Evolutionary conservation across 345 rosid species (phyloP), one percentile per base, ranked within the genome.

Genomic region (Mercurialis annua): DNA sequence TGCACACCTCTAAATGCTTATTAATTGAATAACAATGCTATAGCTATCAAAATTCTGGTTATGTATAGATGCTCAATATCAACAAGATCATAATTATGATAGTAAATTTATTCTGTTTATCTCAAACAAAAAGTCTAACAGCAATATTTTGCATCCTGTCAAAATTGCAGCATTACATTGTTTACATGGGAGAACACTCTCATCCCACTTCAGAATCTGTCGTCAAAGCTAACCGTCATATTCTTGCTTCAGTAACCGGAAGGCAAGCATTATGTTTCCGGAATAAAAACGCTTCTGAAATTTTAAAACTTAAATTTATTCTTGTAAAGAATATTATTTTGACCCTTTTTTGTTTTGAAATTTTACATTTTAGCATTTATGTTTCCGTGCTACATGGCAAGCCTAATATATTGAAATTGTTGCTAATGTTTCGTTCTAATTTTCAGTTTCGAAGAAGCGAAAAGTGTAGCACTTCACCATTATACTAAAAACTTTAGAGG

Each of bases 401-500:
- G 40, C 40, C 24, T 63, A 24, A 24, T 10, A 1, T 5, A 2
- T 15, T 16, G 1, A 26, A 16, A 30, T 29, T 24, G 1, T 10
- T 4, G 43, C 7, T 47, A 1, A 17, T 24, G 10, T 31, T 58
- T 68, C 23, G 68, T 60, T 53, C 24, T 18, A 20, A 46, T 68
- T 67, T 69, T 48, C 84, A 81, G 87, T 70, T 43, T 66, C 10
- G 48, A 71, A 46, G 78, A 20, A 67, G 87, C 86, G 6, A 21
- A 59, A 47, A 59, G 75, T 40, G 77, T 51, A 3, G 63, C 76
- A 49, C 20, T 78, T 68, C 82, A 83, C 79, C 87, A 80, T 69
- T 80, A 76, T 72, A 81, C 77, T 57, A 81, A 75, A 73, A 76
- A 75, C 76, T 83, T 83, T n/a, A 74, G 80, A 64, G 86, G 86